These are phyloP conservation scores for Phytophthora tubulina DNA, from an alignment of 352 stramenopile species.

Conservation along the genomic window DNA sequence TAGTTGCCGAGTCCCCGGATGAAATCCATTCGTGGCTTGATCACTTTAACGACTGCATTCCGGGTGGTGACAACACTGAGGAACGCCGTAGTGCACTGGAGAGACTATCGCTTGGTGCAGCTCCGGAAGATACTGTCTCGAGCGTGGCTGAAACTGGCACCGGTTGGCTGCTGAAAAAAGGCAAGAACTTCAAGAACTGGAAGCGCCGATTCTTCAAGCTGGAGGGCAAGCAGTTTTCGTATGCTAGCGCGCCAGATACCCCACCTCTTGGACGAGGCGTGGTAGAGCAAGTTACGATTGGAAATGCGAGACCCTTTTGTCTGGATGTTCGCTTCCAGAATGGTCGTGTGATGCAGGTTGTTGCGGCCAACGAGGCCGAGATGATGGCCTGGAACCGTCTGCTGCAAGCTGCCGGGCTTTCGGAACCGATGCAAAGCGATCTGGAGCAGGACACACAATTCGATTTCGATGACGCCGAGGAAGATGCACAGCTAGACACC, in stretches of 20 bases:
- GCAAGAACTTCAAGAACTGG: conserved; percentile 75
- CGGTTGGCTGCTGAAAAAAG: conserved; percentile 70
- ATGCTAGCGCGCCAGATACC: conserved; percentile 51
- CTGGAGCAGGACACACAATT: conserved; percentile 54
- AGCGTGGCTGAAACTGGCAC: conserved; percentile 40
- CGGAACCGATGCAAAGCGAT: conserved; percentile 38
- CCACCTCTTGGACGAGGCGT: conserved; percentile 57
- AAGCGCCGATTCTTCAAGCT: conserved; percentile 73
- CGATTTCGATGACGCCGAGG: conserved; percentile 62
- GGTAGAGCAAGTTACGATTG: conserved; percentile 62
- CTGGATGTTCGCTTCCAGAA: conserved; percentile 73
- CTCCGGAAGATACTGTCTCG: conserved; percentile 27
- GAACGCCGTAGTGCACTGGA: conserved; percentile 36
- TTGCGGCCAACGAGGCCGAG: conserved; percentile 59
- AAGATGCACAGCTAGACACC: conserved; percentile 49
- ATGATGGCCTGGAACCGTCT: conserved; percentile 70
- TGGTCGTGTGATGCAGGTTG: conserved; percentile 70
- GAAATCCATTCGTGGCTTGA: conserved; percentile 74
- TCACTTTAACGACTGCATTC: conserved; percentile 49
- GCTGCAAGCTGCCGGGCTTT: conserved; percentile 59
- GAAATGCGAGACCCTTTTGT: conserved; percentile 74
- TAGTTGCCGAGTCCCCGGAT: conserved; percentile 67
- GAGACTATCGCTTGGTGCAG: conserved; percentile 32
- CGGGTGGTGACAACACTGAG: conserved; percentile 29
- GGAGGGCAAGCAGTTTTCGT: conserved; percentile 68